Evolutionary conservation across 768 basidiomycete species (phyloP), one percentile per base, ranked within the genome.

Genomic region (Amanita molliuscula): DNA sequence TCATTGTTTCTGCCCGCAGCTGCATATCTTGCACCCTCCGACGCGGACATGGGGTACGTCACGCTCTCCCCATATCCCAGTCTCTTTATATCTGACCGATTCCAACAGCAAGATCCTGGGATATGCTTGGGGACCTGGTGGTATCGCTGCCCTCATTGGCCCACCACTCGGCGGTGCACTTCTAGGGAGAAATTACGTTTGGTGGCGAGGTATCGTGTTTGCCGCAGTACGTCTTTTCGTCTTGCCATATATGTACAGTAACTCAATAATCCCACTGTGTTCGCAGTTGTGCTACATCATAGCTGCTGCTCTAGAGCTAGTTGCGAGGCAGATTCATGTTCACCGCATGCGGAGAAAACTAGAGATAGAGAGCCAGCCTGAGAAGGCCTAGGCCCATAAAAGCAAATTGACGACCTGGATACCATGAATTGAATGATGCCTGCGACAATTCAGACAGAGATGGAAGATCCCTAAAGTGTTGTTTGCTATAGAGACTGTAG

Each of bases 131-230:
- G 47, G 16, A 10, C 47, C 52, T 41, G 35, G 26, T 15, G 46
- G 46, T 26, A 31, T 53, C 33, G 52, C 52, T 20, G 45, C 52
- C n/a, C 29, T 53, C n/a, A 36, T 53, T 21, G 52, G 52, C 5
- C 38, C 52, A 1, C 52, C 52, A 10, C 36, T 53, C 35, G 47
- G 41, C 10, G 52, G 33, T 10, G 52, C 52, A 15, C 45, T 53
- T 18, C 18, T 53, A 10, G 52, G 52, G 13, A 34, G 21, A n/a
- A 9, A 43, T 20, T 53, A 45, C n/a, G 41, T 53, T n/a, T 53
- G 52, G 52, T 53, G 52, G 52, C 35, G 47, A 36, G 52, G 46
- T 13, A 18, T 52, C 20, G 9, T 47, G 9, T 53, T 53, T 33
- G 46, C 52, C 18, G 36, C 52, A 47, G 52, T 53, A 16, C n/a